phyloP scores from a whole-genome alignment of 2,329 filamentous ascomycete genomes.

The Rutstroemia sp. region DNA sequence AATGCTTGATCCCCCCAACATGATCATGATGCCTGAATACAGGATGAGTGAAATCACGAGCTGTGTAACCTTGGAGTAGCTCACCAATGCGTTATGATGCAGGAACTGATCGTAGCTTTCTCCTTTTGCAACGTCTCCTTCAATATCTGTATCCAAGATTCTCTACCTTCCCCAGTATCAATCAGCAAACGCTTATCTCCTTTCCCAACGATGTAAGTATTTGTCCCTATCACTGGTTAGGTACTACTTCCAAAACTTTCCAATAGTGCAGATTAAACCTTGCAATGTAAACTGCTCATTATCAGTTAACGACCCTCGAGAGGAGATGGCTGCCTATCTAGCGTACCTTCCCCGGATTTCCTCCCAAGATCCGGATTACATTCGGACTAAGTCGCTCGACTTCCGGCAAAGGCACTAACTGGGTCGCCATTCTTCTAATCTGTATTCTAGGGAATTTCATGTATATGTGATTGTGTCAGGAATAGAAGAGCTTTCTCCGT shows the following conservation, averaged over 20 bases:
- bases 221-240: conserved; percentile 63
- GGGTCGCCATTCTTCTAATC: conserved; percentile 26
- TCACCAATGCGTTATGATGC: conserved; percentile 78
- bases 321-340: neutral
- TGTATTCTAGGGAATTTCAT: neutral
- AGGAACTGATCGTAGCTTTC: conserved; percentile 57
- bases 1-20: conserved; percentile 63
- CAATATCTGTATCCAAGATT: conserved; percentile 64
- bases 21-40: conserved; percentile 64
- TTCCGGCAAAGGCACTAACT: conserved; percentile 46
- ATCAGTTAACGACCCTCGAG: conserved; percentile 8
- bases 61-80: neutral
- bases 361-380: conserved; percentile 78
- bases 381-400: conserved; percentile 71
- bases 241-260: neutral
- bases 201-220: conserved; percentile 86
- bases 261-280: conserved; percentile 33
- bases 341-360: conserved; percentile 76
- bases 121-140: conserved; percentile 58
- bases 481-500: neutral
- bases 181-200: conserved; percentile 70
- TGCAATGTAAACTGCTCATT: conserved; percentile 50
- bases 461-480: neutral
- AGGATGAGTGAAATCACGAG: neutral
- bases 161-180: conserved; percentile 75